Base-by-base conservation (phyloP, 2,329 filamentous ascomycete species). In the Neocucurbitaria cava region DNA sequence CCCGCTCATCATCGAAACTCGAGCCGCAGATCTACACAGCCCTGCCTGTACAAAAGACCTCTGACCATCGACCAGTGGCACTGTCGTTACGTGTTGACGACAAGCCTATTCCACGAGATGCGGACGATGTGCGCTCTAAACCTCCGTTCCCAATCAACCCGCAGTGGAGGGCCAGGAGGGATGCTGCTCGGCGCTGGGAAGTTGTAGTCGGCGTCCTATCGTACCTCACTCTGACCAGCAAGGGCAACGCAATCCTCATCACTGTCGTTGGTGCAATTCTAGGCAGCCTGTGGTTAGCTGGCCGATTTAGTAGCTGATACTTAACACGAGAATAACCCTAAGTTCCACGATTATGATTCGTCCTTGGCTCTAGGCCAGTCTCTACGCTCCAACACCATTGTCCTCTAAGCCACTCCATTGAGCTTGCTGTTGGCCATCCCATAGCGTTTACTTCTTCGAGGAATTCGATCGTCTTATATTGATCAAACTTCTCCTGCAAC, bases 1-100 rank as follows among this genome's bases (percentile, higher is more conserved):
- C 71, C 9, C 64, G 86, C 84, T 52, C 64, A 17, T 45, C 62
- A 3, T 18, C 74, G 75, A 20, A 79, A 7, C 82, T 91, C n/a
- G 75, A 78, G 21, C 80, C 86, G 3, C 77, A 83, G 24, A 79
- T 76, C 21, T 98, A 98, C 74, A 82, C 87, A 15, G 86, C 90
- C 15, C 80, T 98, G 24, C 91, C 93, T 1, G 78, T 96, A 1
- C 85, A 96, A 57, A 82, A 85, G n/a, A 90, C 88, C 8, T 95
- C 91, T 49, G 95, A 99, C 73, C 95, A 99, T 76, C 86, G 91
- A 26, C 85, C 92, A 6, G 95, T 98, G 2, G 90, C 87, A 43
- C 80, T 96, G 21, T 85, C 89, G 3, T 81, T 88, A 7, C 79
- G 80, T 0, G 82, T 97, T 15, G 89, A 91, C 1, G 77, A 91